A percentile compares a stretch with the other conserved stretches of the same genome.
These are phyloP conservation scores for Xylaria telfairii DNA, from an alignment of 495 filamentous ascomycete species.

Conservation along the genomic window DNA sequence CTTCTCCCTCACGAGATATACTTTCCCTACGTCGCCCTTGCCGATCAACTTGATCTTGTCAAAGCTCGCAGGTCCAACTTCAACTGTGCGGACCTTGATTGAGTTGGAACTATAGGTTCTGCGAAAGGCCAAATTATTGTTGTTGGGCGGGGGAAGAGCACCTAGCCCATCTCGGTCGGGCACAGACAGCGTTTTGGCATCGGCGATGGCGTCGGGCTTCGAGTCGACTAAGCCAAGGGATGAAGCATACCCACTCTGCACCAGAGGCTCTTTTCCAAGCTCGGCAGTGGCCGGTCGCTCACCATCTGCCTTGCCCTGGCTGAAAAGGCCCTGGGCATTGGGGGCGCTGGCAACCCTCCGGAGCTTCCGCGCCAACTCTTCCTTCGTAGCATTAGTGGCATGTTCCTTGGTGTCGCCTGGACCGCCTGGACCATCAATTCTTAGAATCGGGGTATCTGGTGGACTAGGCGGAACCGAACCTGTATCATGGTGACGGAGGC, in stretches of 20 bases:
- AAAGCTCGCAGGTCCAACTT: conserved; percentile 94
- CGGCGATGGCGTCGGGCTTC: conserved; percentile 38
- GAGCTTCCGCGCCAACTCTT: conserved; percentile 90
- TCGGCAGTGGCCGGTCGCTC: conserved; percentile 82
- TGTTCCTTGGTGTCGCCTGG: conserved; percentile 68
- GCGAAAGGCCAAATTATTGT: conserved; percentile 73
- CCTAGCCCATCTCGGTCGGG: conserved; percentile 50
- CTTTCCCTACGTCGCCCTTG: conserved; percentile 98
- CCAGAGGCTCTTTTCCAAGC: conserved; percentile 76
- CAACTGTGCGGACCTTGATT: conserved; percentile 96
- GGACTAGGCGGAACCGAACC: conserved; percentile 94
- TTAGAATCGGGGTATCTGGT: conserved; percentile 84
- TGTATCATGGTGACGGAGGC: conserved; percentile 91
- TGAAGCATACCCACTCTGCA: conserved; percentile 60
- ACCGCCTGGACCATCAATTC: conserved; percentile 73
- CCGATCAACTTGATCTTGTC: conserved; percentile 99
- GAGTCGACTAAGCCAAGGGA: conserved; percentile 60
- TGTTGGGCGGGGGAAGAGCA: conserved; percentile 54
- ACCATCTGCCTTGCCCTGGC: conserved; percentile 62
- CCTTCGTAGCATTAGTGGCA: conserved; percentile 80
- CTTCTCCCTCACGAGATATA: conserved; percentile 97
- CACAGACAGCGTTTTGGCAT: conserved; percentile 40
- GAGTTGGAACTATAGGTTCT: conserved; percentile 99
- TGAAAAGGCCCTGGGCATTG: conserved; percentile 94
- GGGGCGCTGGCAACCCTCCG: conserved; percentile 94